Percentiles rank a stretch among this genome's conserved stretches.
These are phyloP conservation scores for Chrysoporthe puriensis DNA, from an alignment of 2,329 filamentous ascomycete genomes.

Conservation along the genomic window DNA sequence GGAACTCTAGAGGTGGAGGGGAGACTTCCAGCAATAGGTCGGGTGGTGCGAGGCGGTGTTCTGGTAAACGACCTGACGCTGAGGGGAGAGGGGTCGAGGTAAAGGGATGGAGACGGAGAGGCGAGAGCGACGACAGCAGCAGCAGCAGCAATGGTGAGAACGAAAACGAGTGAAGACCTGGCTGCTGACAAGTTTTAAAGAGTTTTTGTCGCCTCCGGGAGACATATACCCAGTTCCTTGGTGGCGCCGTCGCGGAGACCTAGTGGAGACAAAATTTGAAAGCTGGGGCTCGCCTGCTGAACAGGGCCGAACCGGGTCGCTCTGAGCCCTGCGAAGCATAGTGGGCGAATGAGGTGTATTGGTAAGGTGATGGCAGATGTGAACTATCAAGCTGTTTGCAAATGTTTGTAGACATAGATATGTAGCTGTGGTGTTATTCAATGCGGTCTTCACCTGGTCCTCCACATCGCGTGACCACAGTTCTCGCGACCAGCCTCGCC, in stretches of 20 bases:
- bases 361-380: slow-evolving; percentile 20
- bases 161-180: background rate
- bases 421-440: background rate
- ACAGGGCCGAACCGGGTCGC: slow-evolving; percentile 19
- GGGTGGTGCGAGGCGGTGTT: background rate
- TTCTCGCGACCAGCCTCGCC: background rate
- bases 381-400: slow-evolving; percentile 26
- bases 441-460: background rate
- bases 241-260: slow-evolving; percentile 18
- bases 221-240: background rate
- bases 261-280: slow-evolving; percentile 21
- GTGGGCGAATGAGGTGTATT: slow-evolving; percentile 19
- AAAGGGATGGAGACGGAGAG: background rate
- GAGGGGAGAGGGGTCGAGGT: no score
- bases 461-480: background rate
- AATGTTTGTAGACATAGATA: slow-evolving; percentile 27
- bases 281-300: slow-evolving; percentile 24
- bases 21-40: background rate
- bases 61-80: background rate
- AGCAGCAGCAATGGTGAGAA: background rate
- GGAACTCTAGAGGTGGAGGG: background rate
- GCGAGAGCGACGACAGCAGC: slow-evolving; percentile 1
- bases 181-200: slow-evolving; percentile 14
- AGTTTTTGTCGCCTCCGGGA: slow-evolving; percentile 13
- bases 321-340: background rate